Evolutionary conservation across 306 rosid genomes (phyloP), one percentile per base, ranked within the genome.

Genomic region (Lablab purpureus): DNA sequence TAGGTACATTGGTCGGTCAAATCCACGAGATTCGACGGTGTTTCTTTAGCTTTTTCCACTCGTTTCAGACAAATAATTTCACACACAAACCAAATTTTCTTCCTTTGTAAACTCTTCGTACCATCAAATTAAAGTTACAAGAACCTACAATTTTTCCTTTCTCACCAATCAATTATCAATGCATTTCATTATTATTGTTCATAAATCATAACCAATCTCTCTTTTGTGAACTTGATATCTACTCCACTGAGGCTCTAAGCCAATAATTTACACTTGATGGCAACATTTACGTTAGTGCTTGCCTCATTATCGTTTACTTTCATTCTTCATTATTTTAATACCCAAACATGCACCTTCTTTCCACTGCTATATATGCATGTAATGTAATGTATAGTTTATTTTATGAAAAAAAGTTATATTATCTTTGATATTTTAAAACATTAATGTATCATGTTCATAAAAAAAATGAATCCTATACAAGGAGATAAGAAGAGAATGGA

Each of bases 251-350:
- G 54, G 11, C 71, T 55, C 49, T 69, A n/a, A 55, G 45, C 83
- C 66, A 77, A 77, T 77, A 77, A 73, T 68, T 73, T 59, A 41
- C 36, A 54, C 47, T 56, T 66, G 58, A 23, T 66, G 32, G 28
- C 71, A 75, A 56, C 78, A 59, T 56, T 65, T 6, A 36, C 69
- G 73, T 5, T 58, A 77, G 71, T 73, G 68, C 78, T 23, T 28
- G 1, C 65, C 68, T 76, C 77, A 73, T 41, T 72, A 56, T 67
- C 81, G 78, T 80, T 84, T 76, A 71, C 87, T 84, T 80, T 71
- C 76, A 73, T 81, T 67, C 63, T 76, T 56, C 30, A 76, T 67
- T 77, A 81, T 66, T 62, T 66, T 46, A n/a, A 85, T 64, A 41
- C 66, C 18, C 18, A 59, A 68, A 21, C 73, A 85, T 74, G 25